These are phyloP conservation scores for Cercospora nicotianae DNA, from an alignment of 2,329 filamentous ascomycete species.

Conservation along the genomic window DNA sequence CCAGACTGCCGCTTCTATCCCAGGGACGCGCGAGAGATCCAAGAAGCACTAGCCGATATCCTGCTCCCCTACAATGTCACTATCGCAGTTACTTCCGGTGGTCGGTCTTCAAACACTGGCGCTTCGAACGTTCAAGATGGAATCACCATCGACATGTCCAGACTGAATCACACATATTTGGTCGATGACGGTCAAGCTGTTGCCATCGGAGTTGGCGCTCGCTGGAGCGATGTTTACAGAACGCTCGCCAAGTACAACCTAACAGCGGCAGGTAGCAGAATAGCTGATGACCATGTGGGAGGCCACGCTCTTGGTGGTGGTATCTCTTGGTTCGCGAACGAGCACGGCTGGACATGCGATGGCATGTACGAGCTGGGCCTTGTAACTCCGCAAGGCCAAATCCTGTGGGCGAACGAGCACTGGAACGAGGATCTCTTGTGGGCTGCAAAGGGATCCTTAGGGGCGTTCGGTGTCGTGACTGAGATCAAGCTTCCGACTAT, in stretches of 20 bases:
- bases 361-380: slow-evolving; percentile 29
- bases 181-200: slow-evolving; percentile 8
- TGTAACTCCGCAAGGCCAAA: slow-evolving; percentile 29
- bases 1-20: slow-evolving; percentile 26
- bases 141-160: slow-evolving; percentile 33
- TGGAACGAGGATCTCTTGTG: slow-evolving; percentile 33
- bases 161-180: slow-evolving; percentile 15
- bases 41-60: slow-evolving; percentile 26
- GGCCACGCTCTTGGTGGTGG: slow-evolving; percentile 51
- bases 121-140: slow-evolving; percentile 31
- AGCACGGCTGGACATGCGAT: slow-evolving; percentile 52
- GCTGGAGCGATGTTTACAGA: slow-evolving; percentile 41
- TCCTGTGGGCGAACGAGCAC: slow-evolving; percentile 24
- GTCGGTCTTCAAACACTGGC: slow-evolving; percentile 30
- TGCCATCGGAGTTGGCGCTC: slow-evolving; percentile 23
- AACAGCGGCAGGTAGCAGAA: slow-evolving; percentile 49
- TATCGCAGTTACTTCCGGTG: slow-evolving; percentile 33
- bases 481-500: slow-evolving; percentile 28
- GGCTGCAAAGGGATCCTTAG: slow-evolving; percentile 31
- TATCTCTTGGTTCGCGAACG: slow-evolving; percentile 50
- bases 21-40: slow-evolving; percentile 18
- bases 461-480: slow-evolving; percentile 33
- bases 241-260: slow-evolving; percentile 44
- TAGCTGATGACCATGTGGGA: slow-evolving; percentile 47
- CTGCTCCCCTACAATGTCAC: slow-evolving; percentile 22